These are phyloP conservation scores for Macrotyloma uniflorum DNA, from an alignment of 306 rosid species.

Conservation along the genomic window DNA sequence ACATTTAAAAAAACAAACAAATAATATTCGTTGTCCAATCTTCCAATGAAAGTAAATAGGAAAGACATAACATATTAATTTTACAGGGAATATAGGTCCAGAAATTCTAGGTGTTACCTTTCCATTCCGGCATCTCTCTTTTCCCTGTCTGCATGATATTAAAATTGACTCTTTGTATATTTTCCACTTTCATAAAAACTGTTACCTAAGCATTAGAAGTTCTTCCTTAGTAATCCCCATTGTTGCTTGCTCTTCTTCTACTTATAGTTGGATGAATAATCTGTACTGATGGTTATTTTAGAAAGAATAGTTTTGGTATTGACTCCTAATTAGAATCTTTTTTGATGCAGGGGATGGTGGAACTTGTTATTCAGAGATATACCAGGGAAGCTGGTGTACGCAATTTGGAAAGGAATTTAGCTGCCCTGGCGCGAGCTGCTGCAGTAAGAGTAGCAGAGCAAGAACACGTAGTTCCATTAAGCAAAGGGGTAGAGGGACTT, in stretches of 20 bases:
- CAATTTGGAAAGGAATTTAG: conserved; percentile 83
- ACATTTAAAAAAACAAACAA: background rate
- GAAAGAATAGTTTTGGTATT: conserved; percentile 28
- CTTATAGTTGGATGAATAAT: conserved; percentile 17
- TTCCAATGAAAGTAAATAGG: conserved; percentile 15
- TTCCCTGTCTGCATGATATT: background rate
- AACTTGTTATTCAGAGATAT: conserved; percentile 83
- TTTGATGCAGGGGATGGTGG: conserved; percentile 75
- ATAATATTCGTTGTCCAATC: background rate
- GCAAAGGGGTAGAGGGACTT: conserved; percentile 75
- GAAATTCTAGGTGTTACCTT: conserved; percentile 20
- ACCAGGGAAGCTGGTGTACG: conserved; percentile 99
- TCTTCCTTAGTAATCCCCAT: conserved; percentile 21
- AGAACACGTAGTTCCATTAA: conserved; percentile 67
- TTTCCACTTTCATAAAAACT: background rate
- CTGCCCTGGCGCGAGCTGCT: conserved; percentile 97
- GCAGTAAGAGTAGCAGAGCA: conserved; percentile 95
- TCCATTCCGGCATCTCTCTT: conserved; percentile 1
- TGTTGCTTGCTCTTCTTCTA: conserved; percentile 15
- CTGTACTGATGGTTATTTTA: background rate
- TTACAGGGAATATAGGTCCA: background rate
- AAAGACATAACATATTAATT: background rate
- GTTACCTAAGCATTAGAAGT: conserved; percentile 24
- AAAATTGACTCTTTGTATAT: conserved; percentile 23
- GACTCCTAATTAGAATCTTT: conserved; percentile 34